phyloP scores from a whole-genome alignment of 768 basidiomycete genomes.

The Collybia sp. region DNA sequence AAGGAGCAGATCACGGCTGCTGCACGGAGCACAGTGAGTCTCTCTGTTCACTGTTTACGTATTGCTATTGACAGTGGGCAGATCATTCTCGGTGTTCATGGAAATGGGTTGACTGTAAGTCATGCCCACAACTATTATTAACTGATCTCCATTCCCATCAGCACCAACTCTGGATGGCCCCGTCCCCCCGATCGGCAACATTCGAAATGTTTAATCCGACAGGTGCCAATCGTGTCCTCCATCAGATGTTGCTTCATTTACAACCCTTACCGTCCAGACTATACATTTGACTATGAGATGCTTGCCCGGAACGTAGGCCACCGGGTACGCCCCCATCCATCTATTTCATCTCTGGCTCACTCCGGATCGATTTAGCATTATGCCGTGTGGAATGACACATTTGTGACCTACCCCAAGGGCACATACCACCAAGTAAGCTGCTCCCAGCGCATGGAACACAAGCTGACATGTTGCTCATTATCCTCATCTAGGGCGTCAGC shows the following conservation, averaged over 20 bases:
- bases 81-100: slow-evolving; percentile 62
- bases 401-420: slow-evolving; percentile 29
- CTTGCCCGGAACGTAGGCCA: slow-evolving; percentile 38
- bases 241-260: too few species aligned
- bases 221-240: slow-evolving; percentile 24
- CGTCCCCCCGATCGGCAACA: slow-evolving; percentile 53
- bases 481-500: slow-evolving; percentile 1
- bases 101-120: slow-evolving; percentile 59
- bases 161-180: slow-evolving; percentile 66
- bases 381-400: slow-evolving; percentile 64
- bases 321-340: slow-evolving; percentile 15
- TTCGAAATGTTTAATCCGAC: slow-evolving; percentile 65
- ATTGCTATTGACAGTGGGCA: slow-evolving; percentile 36
- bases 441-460: too few species aligned
- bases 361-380: slow-evolving; percentile 37
- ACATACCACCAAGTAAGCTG: slow-evolving; percentile 20
- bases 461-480: neutral
- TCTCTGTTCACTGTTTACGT: slow-evolving; percentile 48
- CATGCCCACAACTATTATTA: neutral
- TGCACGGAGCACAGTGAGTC: slow-evolving; percentile 56
- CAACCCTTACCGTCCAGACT: slow-evolving; percentile 17
- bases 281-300: slow-evolving; percentile 35
- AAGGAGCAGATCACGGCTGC: slow-evolving; percentile 60
- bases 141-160: neutral
- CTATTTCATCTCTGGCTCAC: neutral